Base-by-base conservation (phyloP, 805 yeast species). In the Nakazawaea wickerhamii region DNA sequence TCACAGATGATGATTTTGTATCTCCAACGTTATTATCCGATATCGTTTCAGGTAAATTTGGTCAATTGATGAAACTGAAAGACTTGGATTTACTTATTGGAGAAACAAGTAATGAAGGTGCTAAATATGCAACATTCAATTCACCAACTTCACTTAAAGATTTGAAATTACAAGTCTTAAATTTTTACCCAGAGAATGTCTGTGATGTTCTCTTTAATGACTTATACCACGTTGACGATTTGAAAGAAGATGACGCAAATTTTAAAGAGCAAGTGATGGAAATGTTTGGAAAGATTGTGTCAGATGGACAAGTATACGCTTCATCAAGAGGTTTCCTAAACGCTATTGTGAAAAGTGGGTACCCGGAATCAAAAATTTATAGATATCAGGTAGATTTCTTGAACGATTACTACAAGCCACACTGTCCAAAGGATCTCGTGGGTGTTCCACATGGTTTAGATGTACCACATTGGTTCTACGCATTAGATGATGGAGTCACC, bases 391-490 rank as follows among this genome's bases (percentile, higher is more conserved):
- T 58, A 11, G 51, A 57, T 25, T 64, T 43, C 44, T 53, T 40
- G 63, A 47, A 60, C 61, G 7, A 47, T 48, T 21, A 54, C 47
- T 45, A 39, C 48, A 30, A 63, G 53, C 40, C 40, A 43, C 30
- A 46, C 45, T 36, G 40, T 55, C 48, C 57, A 18, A 46, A 49
- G 30, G 48, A 53, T 38, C 32, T 44, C 10, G 27, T 40, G 17
- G 58, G 57, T n/a, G 69, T 64, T 27, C 63, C 67, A 10, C 71
- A 66, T 48, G 68, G 59, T 3, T 54, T 54, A 20, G 71, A 65
- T 43, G 48, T 55, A 33, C 48, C 60, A 8, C 42, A 64, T 33
- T 66, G 71, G 71, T 64, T 60, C 48, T 59, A 54, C 40, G 49
- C 46, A 22, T 28, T 58, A 23, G 47, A 52, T 31, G 57, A 55